phyloP scores from a whole-genome alignment of 2,329 filamentous ascomycete species.

The Metarhizium anisopliae region DNA sequence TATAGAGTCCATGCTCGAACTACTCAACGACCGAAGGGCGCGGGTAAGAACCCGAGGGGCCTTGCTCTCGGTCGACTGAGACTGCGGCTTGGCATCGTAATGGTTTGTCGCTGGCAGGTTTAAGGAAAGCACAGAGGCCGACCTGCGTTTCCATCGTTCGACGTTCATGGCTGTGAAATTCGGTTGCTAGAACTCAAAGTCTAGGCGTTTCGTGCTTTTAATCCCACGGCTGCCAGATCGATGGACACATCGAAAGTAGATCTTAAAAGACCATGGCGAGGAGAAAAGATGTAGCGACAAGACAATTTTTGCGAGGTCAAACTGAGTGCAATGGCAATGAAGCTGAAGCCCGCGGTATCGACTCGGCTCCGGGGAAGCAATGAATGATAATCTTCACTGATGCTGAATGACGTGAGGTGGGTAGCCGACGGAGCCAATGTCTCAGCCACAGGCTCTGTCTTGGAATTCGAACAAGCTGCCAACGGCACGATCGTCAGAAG shows the following conservation, averaged over 20 bases:
- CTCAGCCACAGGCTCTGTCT: slow-evolving; percentile 14
- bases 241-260: not conserved
- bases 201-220: not conserved
- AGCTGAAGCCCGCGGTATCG: not conserved
- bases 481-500: slow-evolving; percentile 2
- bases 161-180: slow-evolving; percentile 16
- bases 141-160: slow-evolving; percentile 26
- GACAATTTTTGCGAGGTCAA: not conserved
- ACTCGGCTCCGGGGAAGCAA: not conserved
- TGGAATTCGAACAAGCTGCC: slow-evolving; percentile 7
- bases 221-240: not conserved
- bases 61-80: slow-evolving; percentile 21
- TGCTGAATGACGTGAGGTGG: slow-evolving; percentile 3
- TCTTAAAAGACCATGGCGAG: slow-evolving; percentile 6
- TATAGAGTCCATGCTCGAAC: slow-evolving; percentile 31
- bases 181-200: not conserved
- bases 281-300: not conserved
- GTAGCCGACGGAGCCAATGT: slow-evolving; percentile 9
- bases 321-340: not conserved
- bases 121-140: slow-evolving; percentile 20
- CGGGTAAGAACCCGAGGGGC: slow-evolving; percentile 26
- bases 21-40: slow-evolving; percentile 30
- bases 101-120: slow-evolving; percentile 12
- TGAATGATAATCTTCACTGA: not conserved
- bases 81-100: slow-evolving; percentile 10